Conservation (phyloP, 768 basidiomycete genomes). For the Tephrocybe rancida region DNA sequence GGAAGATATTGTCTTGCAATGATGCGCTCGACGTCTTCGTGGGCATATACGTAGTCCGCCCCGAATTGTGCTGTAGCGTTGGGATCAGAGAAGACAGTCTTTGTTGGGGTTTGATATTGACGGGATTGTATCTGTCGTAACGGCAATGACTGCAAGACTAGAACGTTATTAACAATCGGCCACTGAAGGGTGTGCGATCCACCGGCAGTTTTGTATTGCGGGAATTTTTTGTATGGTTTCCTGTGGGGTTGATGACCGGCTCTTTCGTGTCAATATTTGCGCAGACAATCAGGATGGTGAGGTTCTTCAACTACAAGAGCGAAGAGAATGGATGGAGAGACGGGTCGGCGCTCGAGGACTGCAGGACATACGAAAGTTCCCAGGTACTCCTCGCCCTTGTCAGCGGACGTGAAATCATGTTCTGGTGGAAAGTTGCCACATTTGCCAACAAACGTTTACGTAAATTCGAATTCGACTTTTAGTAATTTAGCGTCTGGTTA, state of each 20-base stretch:
- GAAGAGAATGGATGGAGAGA: neutral
- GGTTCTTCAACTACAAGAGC: neutral
- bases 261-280: constrained; percentile 8
- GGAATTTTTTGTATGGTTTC: constrained; percentile 10
- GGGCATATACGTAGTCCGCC: constrained; percentile 10
- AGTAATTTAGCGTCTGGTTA: too few species aligned
- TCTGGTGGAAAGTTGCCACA: too few species aligned
- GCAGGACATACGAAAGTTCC: neutral
- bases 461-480: too few species aligned
- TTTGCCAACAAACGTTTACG: too few species aligned
- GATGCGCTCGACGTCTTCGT: constrained; percentile 7
- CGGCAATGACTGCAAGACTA: too few species aligned
- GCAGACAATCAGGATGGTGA: constrained; percentile 4
- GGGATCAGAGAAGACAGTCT: too few species aligned
- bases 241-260: constrained; percentile 6
- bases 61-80: neutral
- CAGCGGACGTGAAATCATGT: too few species aligned
- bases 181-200: too few species aligned
- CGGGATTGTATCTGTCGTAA: too few species aligned
- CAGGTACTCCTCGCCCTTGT: constrained; percentile 6
- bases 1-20: constrained; percentile 9
- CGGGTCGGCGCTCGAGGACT: neutral
- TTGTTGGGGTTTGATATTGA: too few species aligned
- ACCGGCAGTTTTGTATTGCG: constrained; percentile 8
- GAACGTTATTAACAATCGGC: too few species aligned